Evolutionary conservation across 2,329 filamentous ascomycete species (phyloP), one percentile per base, ranked within the genome.

Genomic region (Emydomyces testavorans): DNA sequence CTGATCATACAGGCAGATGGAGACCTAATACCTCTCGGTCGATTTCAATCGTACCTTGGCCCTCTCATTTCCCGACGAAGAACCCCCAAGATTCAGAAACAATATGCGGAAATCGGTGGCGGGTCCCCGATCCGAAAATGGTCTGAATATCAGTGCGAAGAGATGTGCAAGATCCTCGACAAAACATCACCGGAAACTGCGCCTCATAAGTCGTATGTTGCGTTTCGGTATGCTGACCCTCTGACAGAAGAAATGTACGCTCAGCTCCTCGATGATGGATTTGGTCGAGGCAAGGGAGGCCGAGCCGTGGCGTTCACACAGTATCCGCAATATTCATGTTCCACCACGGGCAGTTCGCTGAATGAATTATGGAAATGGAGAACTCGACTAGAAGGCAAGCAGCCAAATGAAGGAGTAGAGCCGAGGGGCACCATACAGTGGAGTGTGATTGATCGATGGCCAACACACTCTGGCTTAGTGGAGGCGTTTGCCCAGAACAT

Each of bases 331-430:
- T 98, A 98, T 68, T 94, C 87, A 16, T 98, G 93, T 70, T 94
- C 88, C 16, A 98, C 92, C 1, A 98, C 92, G 0, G 92, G 92
- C 18, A 94, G 87, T 65, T 94, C 87, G 53, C 70, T 98, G 49
- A 98, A 98, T 60, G 92, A 98, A 69, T 70, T 98, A 29, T 98
- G 92, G 92, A 95, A 93, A 69, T 95, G 89, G 88, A 78, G 89
- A 53, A 84, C 87, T 60, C 75, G 70, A 53, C 70, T 98, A 46
- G 89, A 96, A 65, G 86, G 85, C 32, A 88, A 86, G 65, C 71
- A 75, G 36, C 74, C 68, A 2, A 69, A 71, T 36, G 71, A 70
- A 34, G 71, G 71, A 26, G 64, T 61, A 6, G 71, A 76, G 21
- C 66, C 71, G 0, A 71, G 78, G 31, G 89, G 89, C 10, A 73